Conservation (phyloP, 2,329 filamentous ascomycete species). For the Fusarium equiseti region DNA sequence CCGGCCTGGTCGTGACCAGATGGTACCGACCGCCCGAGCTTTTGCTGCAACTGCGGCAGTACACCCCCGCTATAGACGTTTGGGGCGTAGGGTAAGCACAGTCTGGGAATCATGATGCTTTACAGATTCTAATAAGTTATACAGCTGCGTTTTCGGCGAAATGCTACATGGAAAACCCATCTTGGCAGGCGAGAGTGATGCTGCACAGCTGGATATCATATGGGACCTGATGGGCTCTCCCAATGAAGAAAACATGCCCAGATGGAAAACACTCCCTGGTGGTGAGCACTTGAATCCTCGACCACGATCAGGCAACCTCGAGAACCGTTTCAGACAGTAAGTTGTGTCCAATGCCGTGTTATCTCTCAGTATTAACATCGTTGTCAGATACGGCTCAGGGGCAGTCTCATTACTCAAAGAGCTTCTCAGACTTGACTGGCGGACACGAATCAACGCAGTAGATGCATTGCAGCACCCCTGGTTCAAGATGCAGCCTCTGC, state of each 20-base stretch:
- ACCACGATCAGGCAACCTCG: slow-evolving; percentile 72
- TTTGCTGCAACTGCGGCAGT: slow-evolving; percentile 85
- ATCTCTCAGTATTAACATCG: slow-evolving; percentile 25
- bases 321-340: slow-evolving; percentile 80
- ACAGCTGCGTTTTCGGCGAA: slow-evolving; percentile 95
- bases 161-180: slow-evolving; percentile 97
- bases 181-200: slow-evolving; percentile 87
- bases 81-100: slow-evolving; percentile 90
- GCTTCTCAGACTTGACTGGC: slow-evolving; percentile 90
- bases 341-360: slow-evolving; percentile 22
- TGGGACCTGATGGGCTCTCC: slow-evolving; percentile 93
- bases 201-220: slow-evolving; percentile 91
- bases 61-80: slow-evolving; percentile 98
- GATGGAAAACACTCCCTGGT: slow-evolving; percentile 85
- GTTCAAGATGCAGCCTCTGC: slow-evolving; percentile 82
- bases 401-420: slow-evolving; percentile 86
- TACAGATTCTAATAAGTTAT: slow-evolving; percentile 37
- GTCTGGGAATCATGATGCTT: neutral
- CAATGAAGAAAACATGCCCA: slow-evolving; percentile 91
- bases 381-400: slow-evolving; percentile 70
- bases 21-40: slow-evolving; percentile 98
- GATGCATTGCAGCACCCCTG: slow-evolving; percentile 94
- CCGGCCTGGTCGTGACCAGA: slow-evolving; percentile 93
- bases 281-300: slow-evolving; percentile 79
- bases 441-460: slow-evolving; percentile 87